Conservation (phyloP, 805 yeast species). For the Candida orba region DNA sequence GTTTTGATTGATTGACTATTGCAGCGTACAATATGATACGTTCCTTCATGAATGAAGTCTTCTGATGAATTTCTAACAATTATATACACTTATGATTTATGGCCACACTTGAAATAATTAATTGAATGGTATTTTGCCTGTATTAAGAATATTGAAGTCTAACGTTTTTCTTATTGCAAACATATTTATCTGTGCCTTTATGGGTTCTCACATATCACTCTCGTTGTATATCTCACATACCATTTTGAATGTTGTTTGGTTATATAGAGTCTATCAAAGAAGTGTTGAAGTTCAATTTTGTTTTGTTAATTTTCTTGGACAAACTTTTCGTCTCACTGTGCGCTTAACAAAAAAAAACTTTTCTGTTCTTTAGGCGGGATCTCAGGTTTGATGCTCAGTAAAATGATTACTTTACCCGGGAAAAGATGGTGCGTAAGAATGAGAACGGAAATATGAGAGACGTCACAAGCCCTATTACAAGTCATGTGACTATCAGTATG, state of each 20-base stretch:
- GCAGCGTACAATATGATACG: no score
- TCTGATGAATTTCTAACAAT: neutral
- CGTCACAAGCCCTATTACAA: neutral
- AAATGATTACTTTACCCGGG: no score
- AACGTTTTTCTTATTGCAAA: neutral
- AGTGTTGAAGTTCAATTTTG: slow-evolving; percentile 8
- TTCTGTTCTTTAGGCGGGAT: neutral
- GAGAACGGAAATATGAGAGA: neutral
- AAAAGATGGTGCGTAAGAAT: neutral
- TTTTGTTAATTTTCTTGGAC: slow-evolving; percentile 6
- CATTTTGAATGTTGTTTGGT: slow-evolving; percentile 33
- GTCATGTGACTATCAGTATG: neutral
- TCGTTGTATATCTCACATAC: slow-evolving; percentile 28
- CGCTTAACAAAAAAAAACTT: slow-evolving; percentile 1
- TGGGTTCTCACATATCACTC: neutral
- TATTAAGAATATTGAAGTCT: neutral
- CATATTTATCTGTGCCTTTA: neutral
- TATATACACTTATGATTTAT: neutral
- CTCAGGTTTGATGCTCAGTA: no score
- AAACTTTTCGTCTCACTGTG: slow-evolving; percentile 3
- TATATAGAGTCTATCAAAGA: neutral
- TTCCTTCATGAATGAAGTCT: neutral
- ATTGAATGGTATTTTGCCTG: no score
- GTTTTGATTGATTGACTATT: no score
- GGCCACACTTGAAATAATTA: neutral